Percentiles rank a stretch among this genome's conserved stretches.
phyloP scores from a whole-genome alignment of 2,329 filamentous ascomycete genomes.

The Pseudogymnoascus sp. region DNA sequence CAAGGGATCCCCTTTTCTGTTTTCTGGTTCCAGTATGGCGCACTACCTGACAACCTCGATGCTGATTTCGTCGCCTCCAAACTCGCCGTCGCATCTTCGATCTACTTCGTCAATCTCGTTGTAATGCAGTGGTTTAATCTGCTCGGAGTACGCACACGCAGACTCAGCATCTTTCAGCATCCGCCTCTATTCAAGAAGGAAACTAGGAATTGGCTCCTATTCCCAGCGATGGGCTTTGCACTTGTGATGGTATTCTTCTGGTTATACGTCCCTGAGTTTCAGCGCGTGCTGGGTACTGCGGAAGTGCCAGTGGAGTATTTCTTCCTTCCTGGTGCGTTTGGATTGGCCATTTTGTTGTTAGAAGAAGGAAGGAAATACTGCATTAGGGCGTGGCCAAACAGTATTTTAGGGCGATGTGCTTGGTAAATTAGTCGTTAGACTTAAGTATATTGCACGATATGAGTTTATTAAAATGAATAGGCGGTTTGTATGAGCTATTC shows the following conservation, averaged over 20 bases:
- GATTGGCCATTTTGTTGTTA: conserved; percentile 52
- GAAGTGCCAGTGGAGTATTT: conserved; percentile 64
- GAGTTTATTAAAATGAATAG: too few species aligned
- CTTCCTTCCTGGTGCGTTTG: conserved; percentile 70
- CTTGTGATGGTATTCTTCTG: conserved; percentile 63
- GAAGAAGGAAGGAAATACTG: conserved; percentile 60
- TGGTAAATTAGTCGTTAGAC: conserved; percentile 43
- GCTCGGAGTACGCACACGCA: conserved; percentile 57
- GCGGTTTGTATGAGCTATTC: too few species aligned
- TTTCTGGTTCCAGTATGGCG: conserved; percentile 63
- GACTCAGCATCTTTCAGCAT: conserved; percentile 63
- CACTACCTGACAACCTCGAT: conserved; percentile 35
- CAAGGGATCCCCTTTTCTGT: conserved; percentile 56
- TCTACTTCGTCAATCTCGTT: conserved; percentile 75
- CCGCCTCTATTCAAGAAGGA: conserved; percentile 57
- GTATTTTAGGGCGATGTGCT: conserved; percentile 51
- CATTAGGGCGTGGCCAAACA: conserved; percentile 51
- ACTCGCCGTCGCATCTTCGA: conserved; percentile 32
- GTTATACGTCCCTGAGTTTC: conserved; percentile 60
- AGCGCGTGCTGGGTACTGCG: conserved; percentile 52
- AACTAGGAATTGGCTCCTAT: conserved; percentile 61
- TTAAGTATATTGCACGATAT: background rate
- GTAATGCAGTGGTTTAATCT: conserved; percentile 79
- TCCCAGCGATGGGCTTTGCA: conserved; percentile 63
- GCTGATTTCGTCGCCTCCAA: conserved; percentile 50